Evolutionary conservation across 2,329 filamentous ascomycete genomes (phyloP), one percentile per base, ranked within the genome.

Genomic region (Phialophora expanda): DNA sequence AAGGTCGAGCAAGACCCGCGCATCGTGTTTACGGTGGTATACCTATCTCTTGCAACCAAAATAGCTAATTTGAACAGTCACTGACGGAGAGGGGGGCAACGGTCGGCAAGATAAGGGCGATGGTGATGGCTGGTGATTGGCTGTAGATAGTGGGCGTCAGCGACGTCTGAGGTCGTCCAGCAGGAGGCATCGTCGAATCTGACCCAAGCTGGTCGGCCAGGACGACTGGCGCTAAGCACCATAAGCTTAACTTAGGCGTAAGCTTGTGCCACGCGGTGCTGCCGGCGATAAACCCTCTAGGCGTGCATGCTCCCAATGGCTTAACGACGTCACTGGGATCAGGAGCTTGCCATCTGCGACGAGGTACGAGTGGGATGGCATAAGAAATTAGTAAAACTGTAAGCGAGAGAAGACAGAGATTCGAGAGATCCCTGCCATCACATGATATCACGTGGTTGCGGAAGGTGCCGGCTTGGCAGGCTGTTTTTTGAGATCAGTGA

Each of bases 41-140:
- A 41, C 58, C n/a, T 61, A 61, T 61, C 58, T 61, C 34, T 61
- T 20, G 44, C 44, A 26, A 54, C 34, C n/a, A 14, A 34, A 38
- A 54, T 54, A 61, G 48, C 46, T 24, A 61, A 61, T 61, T 53
- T 44, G 34, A 61, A 61, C 46, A 53, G 58, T 61, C 58, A 54
- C 44, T 26, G 32, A 22, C 3, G 12, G 50, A 14, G n/a, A 54
- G 58, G 28, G 24, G 3, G 14, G 14, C 11, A 20, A 53, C 41
- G 12, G 46, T 32, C 7, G 12, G 28, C 34, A 24, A 61, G 58
- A 54, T 34, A 55, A 55, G 53, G 53, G 14, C 28, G 53, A 17
- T 22, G 58, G 1, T 44, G 28, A 44, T 51, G 22, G 24, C 51
- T 38, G 46, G 28, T 54, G 58, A 54, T 61, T 61, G 58, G 58